Conservation (phyloP, 371 early-diverging fungal genomes). For the Mortierella sp. region DNA sequence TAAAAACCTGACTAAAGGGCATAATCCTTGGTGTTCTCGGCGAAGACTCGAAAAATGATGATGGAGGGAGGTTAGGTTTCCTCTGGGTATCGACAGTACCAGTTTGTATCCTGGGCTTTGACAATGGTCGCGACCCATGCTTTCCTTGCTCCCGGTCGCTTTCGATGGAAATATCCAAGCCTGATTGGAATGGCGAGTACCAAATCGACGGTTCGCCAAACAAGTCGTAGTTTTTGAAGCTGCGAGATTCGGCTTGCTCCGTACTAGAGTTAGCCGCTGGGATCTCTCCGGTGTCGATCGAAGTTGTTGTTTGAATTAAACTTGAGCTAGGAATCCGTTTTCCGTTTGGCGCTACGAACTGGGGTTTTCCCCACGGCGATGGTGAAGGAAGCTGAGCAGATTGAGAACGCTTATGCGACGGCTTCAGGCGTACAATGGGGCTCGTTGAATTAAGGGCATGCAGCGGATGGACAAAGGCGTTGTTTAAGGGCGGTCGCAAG, state of each 20-base stretch:
- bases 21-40: constrained; percentile 49
- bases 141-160: constrained; percentile 40
- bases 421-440: constrained; percentile 39
- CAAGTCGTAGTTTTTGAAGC: constrained; percentile 12
- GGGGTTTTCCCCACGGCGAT: constrained; percentile 43
- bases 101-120: constrained; percentile 28
- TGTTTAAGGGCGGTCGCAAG: neutral
- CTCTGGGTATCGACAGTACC: neutral
- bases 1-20: constrained; percentile 47
- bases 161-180: constrained; percentile 52
- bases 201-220: constrained; percentile 41
- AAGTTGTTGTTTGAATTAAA: neutral
- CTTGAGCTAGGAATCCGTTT: neutral
- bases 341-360: neutral
- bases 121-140: constrained; percentile 19
- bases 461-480: constrained; percentile 33
- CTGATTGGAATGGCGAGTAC: constrained; percentile 56
- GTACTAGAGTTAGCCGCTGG: neutral
- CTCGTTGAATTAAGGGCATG: constrained; percentile 51
- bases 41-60: constrained; percentile 53
- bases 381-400: constrained; percentile 47
- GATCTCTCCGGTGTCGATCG: neutral
- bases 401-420: constrained; percentile 48
- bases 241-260: neutral
- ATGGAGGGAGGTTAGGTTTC: constrained; percentile 17